Base-by-base conservation (phyloP, 2,329 filamentous ascomycete species). In the Hysterium pulicare region DNA sequence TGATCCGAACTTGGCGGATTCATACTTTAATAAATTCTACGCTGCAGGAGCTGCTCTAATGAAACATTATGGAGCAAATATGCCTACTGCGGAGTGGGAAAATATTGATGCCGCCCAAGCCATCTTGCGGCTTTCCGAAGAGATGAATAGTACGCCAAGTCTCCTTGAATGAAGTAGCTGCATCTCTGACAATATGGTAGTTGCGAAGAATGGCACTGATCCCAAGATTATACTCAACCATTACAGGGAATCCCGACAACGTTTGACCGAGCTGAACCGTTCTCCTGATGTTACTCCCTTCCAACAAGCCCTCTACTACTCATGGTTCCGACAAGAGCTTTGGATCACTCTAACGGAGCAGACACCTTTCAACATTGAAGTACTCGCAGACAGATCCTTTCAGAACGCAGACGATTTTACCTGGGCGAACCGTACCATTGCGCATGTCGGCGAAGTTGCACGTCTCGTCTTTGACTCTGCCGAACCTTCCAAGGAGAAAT, bases 391-490 rank as follows among this genome's bases (percentile, higher is more conserved):
- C 49, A 59, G 68, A 11, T 68, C 66, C 0, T 59, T 68, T 6
- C 62, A 68, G 39, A 60, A 64, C 13, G 61, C 66, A 1, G 62
- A 62, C 19, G 68, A 71, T 42, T 67, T 66, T 4, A 57, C 64
- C 5, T 71, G 68, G 69, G 67, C 69, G 15, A 70, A 68, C 24
- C 59, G 68, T 9, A 69, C 68, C 15, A 70, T 71, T 33, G 60
- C 60, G 6, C 64, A 66, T 46, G 50, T 66, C 5, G 64, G 59
- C 7, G 64, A 67, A 33, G 64, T 65, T 6, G 59, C 59, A 37
- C 64, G 65, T 19, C 65, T 66, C 35, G 61, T 55, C 0, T 66
- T 66, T 38, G 61, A 61, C 2, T 60, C 64, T 40, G 60, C 55
- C 2, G 54, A 61, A 35, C 61, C 64, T 23, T 61, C 55, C 32